Evolutionary conservation across 805 yeast species (phyloP), one percentile per base, ranked within the genome.

Genomic region (Pichia ethanolica): DNA sequence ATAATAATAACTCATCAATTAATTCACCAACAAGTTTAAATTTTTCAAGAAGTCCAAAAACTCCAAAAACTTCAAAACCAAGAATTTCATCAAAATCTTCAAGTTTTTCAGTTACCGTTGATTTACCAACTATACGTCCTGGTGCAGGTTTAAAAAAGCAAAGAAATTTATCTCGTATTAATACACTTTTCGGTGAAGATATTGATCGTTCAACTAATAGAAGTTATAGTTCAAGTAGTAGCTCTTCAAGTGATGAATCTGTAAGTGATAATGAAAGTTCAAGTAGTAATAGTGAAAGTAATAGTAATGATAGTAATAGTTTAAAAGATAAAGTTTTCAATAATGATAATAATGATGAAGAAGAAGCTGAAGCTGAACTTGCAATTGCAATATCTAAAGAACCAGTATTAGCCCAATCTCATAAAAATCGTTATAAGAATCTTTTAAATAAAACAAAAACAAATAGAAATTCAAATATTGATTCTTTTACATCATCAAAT

Each of bases 121-220:
- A 44, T 41, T 28, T 48, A 10, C 51, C 51, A 6, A 48, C 51
- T 3, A 35, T 48, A n/a, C 44, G 47, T 12, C 51, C 51, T 35
- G 40, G 45, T 33, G 27, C 39, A 20, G 51, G 51, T 5, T 20
- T 44, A 10, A 39, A 48, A 20, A 47, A 39, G 13, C 40, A 43
- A 39, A 28, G 30, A 34, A 41, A 32, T 12, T 7, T 48, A n/a
- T 43, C 41, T 44, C n/a, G 47, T 8, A 43, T 38, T 5, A 39
- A 43, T 35, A 42, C 50, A 9, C 13, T 46, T 5, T 41, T 36
- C 20, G n/a, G 34, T 20, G 49, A 41, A 12, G 38, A 26, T 34
- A 12, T 20, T 12, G 39, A 14, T 11, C 36, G 39, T 32, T 26
- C 6, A 11, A 20, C 20, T 30, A 30, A 30, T 30, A 35, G 27